phyloP scores from a whole-genome alignment of 176 grass and related monocot species.

The Triticum monococcum region DNA sequence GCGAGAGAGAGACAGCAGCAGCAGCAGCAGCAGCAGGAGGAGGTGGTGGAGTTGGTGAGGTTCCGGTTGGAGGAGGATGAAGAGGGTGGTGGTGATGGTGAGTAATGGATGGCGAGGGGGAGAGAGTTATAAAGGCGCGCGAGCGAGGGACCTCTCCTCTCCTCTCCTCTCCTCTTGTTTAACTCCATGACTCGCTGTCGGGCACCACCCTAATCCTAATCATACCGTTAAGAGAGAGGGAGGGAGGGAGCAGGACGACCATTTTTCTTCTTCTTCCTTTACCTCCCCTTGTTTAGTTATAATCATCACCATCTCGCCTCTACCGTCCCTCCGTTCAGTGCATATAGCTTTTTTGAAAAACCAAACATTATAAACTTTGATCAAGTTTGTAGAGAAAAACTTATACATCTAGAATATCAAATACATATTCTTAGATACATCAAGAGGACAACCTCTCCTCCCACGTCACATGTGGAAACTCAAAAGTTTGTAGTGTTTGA shows the following conservation, averaged over 20 bases:
- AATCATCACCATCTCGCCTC: too few species aligned
- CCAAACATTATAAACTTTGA: too few species aligned
- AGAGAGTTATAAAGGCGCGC: constrained; percentile 42
- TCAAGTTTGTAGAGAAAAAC: too few species aligned
- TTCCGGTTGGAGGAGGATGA: not conserved
- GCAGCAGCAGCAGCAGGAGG: too few species aligned
- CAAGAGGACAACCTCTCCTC: too few species aligned
- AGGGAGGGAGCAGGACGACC: not conserved
- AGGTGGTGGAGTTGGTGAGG: not conserved
- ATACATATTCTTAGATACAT: too few species aligned
- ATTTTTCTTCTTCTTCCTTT: not conserved
- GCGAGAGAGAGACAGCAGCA: not conserved
- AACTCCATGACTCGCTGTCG: constrained; percentile 49
- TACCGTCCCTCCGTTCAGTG: too few species aligned
- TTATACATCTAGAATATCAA: too few species aligned
- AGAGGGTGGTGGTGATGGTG: not conserved
- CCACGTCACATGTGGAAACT: too few species aligned
- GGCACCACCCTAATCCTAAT: constrained; percentile 26
- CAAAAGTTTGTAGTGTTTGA: too few species aligned
- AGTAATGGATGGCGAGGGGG: constrained; percentile 30
- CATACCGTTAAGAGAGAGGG: constrained; percentile 35
- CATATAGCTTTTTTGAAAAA: too few species aligned
- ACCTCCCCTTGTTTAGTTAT: too few species aligned
- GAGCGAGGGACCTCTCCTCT: not conserved
- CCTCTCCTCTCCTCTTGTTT: not conserved